These are phyloP conservation scores for Kuraishia capsulata DNA, from an alignment of 805 yeast species.

Conservation along the genomic window DNA sequence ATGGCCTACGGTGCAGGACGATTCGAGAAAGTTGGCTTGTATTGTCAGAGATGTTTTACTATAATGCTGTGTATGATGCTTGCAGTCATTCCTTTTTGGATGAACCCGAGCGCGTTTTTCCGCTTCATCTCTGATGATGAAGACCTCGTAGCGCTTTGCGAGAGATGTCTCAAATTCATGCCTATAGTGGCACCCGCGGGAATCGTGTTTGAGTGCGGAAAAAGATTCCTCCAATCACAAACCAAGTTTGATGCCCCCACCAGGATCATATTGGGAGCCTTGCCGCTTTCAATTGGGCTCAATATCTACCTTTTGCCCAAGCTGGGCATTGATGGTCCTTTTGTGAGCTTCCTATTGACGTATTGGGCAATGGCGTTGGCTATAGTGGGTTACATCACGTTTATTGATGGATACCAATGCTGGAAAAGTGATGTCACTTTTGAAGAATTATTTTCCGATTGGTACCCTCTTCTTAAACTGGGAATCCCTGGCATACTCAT, in stretches of 20 bases:
- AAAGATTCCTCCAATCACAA: constrained; percentile 67
- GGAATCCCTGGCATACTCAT: constrained; percentile 66
- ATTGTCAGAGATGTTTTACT: constrained; percentile 57
- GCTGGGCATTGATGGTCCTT: constrained; percentile 67
- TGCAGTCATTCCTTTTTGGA: constrained; percentile 56
- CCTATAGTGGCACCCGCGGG: constrained; percentile 67
- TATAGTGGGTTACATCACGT: constrained; percentile 35
- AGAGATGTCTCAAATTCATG: constrained; percentile 44
- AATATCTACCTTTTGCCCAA: constrained; percentile 52
- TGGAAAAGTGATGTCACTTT: constrained; percentile 21
- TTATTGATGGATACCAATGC: constrained; percentile 34
- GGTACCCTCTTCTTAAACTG: constrained; percentile 54
- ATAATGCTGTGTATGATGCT: constrained; percentile 38
- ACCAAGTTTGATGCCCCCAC: constrained; percentile 77
- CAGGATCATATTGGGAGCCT: constrained; percentile 50
- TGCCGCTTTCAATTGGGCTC: constrained; percentile 61
- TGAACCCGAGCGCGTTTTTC: constrained; percentile 43
- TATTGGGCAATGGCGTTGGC: constrained; percentile 63
- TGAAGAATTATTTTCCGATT: constrained; percentile 34
- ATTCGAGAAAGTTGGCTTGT: constrained; percentile 55
- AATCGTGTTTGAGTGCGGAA: constrained; percentile 52
- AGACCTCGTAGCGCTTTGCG: constrained; percentile 40
- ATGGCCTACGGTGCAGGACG: constrained; percentile 70
- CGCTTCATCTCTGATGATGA: constrained; percentile 19
- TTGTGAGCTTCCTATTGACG: constrained; percentile 60